Evolutionary conservation across 2,329 filamentous ascomycete genomes (phyloP).

Genomic region (Colletotrichum gigasporum): DNA sequence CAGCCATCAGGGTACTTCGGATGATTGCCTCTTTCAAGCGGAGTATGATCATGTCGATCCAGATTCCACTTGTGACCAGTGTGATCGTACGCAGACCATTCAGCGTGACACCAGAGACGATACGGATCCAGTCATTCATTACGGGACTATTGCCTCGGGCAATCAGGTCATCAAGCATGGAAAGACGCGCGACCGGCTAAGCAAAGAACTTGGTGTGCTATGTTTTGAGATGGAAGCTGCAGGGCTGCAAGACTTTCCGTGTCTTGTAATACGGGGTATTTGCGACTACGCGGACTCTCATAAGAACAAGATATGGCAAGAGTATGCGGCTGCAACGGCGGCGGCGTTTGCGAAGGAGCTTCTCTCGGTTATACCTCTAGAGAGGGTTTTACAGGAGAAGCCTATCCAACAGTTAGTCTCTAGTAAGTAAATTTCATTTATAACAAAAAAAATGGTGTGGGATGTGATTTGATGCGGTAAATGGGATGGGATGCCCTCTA

Average conservation of each 20-base stretch:
- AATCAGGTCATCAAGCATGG: slow-evolving; percentile 35
- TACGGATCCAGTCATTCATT: slow-evolving; percentile 32
- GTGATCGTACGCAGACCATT: not conserved
- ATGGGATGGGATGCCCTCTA: slow-evolving; percentile 34
- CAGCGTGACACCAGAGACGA: rapidly evolving
- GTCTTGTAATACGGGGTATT: slow-evolving; percentile 40
- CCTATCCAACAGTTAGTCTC: not conserved
- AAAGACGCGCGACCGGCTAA: slow-evolving; percentile 16
- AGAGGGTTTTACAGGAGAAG: not conserved
- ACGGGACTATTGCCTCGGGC: slow-evolving; percentile 37
- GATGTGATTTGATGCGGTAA: slow-evolving; percentile 26
- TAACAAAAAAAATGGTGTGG: slow-evolving; percentile 12
- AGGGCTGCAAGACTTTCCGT: slow-evolving; percentile 34
- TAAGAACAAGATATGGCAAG: slow-evolving; percentile 38
- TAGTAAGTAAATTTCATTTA: not conserved
- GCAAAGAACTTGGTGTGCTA: not conserved
- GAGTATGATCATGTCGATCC: not conserved
- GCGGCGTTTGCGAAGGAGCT: slow-evolving; percentile 36
- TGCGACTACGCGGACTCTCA: slow-evolving; percentile 43
- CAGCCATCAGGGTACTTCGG: not conserved
- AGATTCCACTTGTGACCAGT: not conserved
- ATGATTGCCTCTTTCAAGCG: not conserved
- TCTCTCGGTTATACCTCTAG: not conserved
- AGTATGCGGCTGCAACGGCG: slow-evolving; percentile 35
- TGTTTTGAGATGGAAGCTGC: slow-evolving; percentile 38